Conservation (phyloP, 164 flowering plant species). For the Tetracentron sinense region DNA sequence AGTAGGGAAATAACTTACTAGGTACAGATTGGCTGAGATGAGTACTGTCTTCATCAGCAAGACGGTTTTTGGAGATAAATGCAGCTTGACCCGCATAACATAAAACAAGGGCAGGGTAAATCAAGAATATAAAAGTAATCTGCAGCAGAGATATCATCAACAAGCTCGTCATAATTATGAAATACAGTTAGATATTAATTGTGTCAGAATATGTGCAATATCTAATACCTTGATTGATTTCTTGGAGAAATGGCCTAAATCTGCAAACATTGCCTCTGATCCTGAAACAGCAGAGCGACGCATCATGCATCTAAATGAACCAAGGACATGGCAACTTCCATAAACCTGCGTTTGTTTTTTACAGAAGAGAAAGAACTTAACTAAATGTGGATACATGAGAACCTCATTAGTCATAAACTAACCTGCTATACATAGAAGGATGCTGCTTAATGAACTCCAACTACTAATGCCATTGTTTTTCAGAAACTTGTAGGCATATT, state of each 20-base stretch:
- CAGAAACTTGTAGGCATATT: slow-evolving; percentile 67
- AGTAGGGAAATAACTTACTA: slow-evolving; percentile 37
- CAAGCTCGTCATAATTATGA: background rate
- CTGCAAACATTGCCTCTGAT: slow-evolving; percentile 92
- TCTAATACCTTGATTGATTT: slow-evolving; percentile 66
- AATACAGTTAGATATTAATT: background rate
- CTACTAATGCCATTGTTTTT: slow-evolving; percentile 56
- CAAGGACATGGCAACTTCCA: background rate
- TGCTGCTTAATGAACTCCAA: slow-evolving; percentile 87
- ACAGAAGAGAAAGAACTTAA: background rate
- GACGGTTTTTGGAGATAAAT: slow-evolving; percentile 45
- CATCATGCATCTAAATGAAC: background rate
- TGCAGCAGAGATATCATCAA: slow-evolving; percentile 27
- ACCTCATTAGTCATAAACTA: background rate
- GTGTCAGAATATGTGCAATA: background rate
- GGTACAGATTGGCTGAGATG: slow-evolving; percentile 47
- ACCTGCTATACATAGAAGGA: slow-evolving; percentile 83
- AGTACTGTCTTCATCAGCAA: background rate
- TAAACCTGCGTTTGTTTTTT: background rate
- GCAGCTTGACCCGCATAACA: slow-evolving; percentile 98
- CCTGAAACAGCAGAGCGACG: slow-evolving; percentile 37
- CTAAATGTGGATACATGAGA: background rate
- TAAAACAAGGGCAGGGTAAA: slow-evolving; percentile 71
- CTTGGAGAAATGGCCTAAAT: slow-evolving; percentile 90
- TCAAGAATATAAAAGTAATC: slow-evolving; percentile 68